Evolutionary conservation across 768 basidiomycete species (phyloP).

Genomic region (Boletus sp.): DNA sequence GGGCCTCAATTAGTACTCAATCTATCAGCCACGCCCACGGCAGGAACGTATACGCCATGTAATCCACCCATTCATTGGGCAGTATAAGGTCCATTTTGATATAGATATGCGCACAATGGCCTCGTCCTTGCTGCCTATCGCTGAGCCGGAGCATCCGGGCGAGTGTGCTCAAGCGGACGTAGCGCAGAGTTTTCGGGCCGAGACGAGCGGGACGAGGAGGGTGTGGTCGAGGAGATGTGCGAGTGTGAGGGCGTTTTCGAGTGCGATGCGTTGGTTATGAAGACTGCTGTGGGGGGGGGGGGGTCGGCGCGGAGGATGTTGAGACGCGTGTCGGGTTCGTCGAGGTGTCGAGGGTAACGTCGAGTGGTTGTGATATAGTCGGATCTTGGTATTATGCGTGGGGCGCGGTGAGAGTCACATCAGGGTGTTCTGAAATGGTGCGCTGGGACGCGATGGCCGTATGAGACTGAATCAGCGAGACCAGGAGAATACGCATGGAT

Average conservation of each 20-base stretch:
- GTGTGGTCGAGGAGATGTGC: slow-evolving; percentile 70
- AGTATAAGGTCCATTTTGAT: slow-evolving; percentile 32
- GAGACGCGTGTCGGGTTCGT: no score
- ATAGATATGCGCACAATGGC: slow-evolving; percentile 45
- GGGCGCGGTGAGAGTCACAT: no score
- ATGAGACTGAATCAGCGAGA: slow-evolving; percentile 17
- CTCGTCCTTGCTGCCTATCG: slow-evolving; percentile 44
- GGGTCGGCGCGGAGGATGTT: no score
- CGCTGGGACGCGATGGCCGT: slow-evolving; percentile 20
- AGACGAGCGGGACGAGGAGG: slow-evolving; percentile 72
- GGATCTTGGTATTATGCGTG: no score
- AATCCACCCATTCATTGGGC: slow-evolving; percentile 59
- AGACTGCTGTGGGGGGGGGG: slow-evolving; percentile 74
- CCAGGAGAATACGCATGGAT: slow-evolving; percentile 13
- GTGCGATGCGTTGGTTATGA: slow-evolving; percentile 82
- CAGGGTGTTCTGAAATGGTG: neutral
- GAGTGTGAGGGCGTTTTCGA: slow-evolving; percentile 81
- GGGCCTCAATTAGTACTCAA: slow-evolving; percentile 36
- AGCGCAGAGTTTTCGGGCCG: slow-evolving; percentile 57
- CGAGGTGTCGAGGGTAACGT: no score
- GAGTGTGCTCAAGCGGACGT: slow-evolving; percentile 52
- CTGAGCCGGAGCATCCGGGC: slow-evolving; percentile 43
- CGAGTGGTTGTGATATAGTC: no score
- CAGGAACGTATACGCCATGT: slow-evolving; percentile 57
- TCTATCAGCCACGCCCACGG: slow-evolving; percentile 73